A percentile compares a stretch with the other conserved stretches of the same genome.
Conservation (phyloP, 2,329 filamentous ascomycete species). For the Xenosphaeropsis pyriputrescens region DNA sequence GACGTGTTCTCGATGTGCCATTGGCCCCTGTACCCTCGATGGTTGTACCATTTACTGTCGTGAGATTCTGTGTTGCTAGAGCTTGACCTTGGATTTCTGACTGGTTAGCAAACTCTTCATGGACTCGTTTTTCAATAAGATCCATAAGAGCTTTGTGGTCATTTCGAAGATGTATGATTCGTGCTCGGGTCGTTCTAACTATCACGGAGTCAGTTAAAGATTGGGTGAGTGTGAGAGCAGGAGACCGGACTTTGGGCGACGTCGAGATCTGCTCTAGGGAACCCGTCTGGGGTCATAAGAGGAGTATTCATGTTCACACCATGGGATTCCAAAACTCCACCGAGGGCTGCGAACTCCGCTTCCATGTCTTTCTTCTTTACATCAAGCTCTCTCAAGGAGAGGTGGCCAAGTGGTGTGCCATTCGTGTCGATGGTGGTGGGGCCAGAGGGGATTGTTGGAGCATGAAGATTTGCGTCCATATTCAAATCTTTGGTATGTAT, state of each 20-base stretch:
- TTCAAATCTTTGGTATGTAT: too few relatives aligned
- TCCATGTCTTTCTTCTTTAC: slow-evolving; percentile 75
- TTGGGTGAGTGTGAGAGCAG: neutral
- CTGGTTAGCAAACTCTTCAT: slow-evolving; percentile 72
- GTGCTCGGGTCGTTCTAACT: slow-evolving; percentile 87
- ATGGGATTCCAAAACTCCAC: slow-evolving; percentile 87
- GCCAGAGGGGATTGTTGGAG: slow-evolving; percentile 63
- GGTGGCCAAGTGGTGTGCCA: slow-evolving; percentile 41
- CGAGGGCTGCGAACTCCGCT: slow-evolving; percentile 71
- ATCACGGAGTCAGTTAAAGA: slow-evolving; percentile 1
- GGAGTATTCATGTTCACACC: slow-evolving; percentile 84
- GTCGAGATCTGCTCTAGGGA: slow-evolving; percentile 84
- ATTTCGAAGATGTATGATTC: slow-evolving; percentile 80
- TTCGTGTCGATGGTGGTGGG: slow-evolving; percentile 51
- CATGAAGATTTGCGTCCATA: slow-evolving; percentile 38
- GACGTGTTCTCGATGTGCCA: too few relatives aligned
- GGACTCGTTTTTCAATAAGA: slow-evolving; percentile 70
- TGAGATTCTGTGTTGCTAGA: slow-evolving; percentile 11
- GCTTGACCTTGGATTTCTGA: slow-evolving; percentile 23
- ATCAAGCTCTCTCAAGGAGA: slow-evolving; percentile 69
- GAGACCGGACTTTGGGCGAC: slow-evolving; percentile 67
- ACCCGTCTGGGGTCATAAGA: slow-evolving; percentile 79
- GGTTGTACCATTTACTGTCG: slow-evolving; percentile 8
- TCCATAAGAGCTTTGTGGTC: slow-evolving; percentile 87
- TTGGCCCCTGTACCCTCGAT: neutral